Conservation (phyloP, 208 protist genomes). For the Strigomonas oncopelti region DNA sequence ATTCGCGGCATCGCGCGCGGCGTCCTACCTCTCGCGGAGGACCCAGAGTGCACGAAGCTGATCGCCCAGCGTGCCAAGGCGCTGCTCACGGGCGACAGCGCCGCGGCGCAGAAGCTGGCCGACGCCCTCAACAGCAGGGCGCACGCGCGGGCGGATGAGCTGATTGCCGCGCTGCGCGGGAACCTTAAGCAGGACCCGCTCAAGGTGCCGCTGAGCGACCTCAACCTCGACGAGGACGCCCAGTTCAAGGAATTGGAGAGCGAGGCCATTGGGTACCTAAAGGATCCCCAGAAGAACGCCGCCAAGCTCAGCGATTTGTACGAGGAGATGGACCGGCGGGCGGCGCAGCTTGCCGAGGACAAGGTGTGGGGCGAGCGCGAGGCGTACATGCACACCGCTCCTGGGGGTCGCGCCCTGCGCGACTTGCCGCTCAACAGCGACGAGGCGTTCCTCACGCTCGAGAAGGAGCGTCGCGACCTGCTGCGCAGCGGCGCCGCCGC, state of each 20-base stretch:
- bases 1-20: conserved; percentile 46
- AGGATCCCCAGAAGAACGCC: conserved; percentile 30
- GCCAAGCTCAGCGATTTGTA: conserved; percentile 21
- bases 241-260: conserved; percentile 31
- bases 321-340: conserved; percentile 38
- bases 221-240: conserved; percentile 39
- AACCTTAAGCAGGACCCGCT: conserved; percentile 27
- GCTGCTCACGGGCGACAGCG: conserved; percentile 14
- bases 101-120: conserved; percentile 12
- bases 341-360: conserved; percentile 43
- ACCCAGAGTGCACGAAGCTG: conserved; percentile 27
- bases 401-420: conserved; percentile 36
- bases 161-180: conserved; percentile 16
- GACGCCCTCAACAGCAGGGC: conserved; percentile 31
- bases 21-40: conserved; percentile 39
- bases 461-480: conserved; percentile 33
- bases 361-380: conserved; percentile 39
- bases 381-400: conserved; percentile 28
- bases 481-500: conserved; percentile 14
- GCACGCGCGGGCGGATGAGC: conserved; percentile 23
- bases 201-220: conserved; percentile 28
- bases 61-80: conserved; percentile 21
- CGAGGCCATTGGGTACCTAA: conserved; percentile 21
- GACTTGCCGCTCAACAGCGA: conserved; percentile 43
- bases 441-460: conserved; percentile 26